Evolutionary conservation across 805 yeast genomes (phyloP).

Genomic region (Cyberlindnera bimundalis): DNA sequence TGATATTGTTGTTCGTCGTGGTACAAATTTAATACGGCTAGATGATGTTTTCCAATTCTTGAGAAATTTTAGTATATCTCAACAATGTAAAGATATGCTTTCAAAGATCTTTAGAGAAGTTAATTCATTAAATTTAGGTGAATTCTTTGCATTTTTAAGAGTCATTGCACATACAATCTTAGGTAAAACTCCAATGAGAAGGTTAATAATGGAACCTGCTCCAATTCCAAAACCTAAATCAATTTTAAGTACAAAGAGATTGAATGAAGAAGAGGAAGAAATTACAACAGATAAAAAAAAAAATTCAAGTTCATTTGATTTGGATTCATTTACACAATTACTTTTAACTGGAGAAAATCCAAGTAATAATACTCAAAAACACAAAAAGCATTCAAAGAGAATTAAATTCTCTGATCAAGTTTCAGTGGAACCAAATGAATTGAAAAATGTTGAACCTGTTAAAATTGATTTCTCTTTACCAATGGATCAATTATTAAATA

Average conservation of each 20-base stretch:
- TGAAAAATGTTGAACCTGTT: constrained; percentile 22
- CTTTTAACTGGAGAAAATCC: constrained; percentile 75
- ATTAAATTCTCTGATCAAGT: constrained; percentile 74
- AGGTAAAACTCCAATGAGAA: constrained; percentile 51
- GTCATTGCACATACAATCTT: constrained; percentile 67
- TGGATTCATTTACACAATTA: constrained; percentile 83
- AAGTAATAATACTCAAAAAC: constrained; percentile 33
- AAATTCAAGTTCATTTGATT: constrained; percentile 48
- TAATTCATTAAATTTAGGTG: constrained; percentile 74
- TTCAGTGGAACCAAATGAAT: constrained; percentile 17
- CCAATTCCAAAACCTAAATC: constrained; percentile 79
- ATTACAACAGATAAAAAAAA: constrained; percentile 4
- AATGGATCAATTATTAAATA: constrained; percentile 67
- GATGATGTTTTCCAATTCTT: constrained; percentile 79
- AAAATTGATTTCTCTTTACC: constrained; percentile 61
- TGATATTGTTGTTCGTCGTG: constrained; percentile 70
- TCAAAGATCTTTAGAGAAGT: constrained; percentile 48
- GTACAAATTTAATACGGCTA: constrained; percentile 61
- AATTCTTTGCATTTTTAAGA: constrained; percentile 84
- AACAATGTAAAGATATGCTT: constrained; percentile 47
- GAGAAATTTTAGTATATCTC: constrained; percentile 66
- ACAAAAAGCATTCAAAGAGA: constrained; percentile 42
- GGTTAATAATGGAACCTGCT: constrained; percentile 50
- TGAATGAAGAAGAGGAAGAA: constrained; percentile 28
- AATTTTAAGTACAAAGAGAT: constrained; percentile 61